phyloP scores from a whole-genome alignment of 2,329 filamentous ascomycete species.

The Pseudogymnoascus sp. region DNA sequence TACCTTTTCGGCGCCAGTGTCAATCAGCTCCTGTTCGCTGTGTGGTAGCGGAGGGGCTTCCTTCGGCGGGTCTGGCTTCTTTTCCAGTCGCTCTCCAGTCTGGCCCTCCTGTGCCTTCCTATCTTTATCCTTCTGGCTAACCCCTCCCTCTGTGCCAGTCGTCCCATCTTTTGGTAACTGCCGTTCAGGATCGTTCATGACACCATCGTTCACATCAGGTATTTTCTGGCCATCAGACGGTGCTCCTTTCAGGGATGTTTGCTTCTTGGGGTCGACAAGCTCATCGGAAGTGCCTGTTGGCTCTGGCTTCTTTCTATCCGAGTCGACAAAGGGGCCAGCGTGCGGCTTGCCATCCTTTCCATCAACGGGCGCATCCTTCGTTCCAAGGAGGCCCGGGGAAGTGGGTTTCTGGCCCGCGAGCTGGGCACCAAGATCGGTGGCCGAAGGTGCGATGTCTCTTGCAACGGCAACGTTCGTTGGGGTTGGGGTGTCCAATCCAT shows the following conservation, averaged over 20 bases:
- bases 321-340: conserved; percentile 69
- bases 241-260: conserved; percentile 42
- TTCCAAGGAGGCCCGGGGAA: conserved; percentile 36
- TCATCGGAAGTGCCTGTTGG: conserved; percentile 28
- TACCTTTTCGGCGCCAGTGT: conserved; percentile 31
- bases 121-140: conserved; percentile 78
- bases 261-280: conserved; percentile 22
- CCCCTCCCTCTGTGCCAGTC: conserved; percentile 80
- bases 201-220: conserved; percentile 63
- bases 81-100: conserved; percentile 58
- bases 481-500: conserved; percentile 14
- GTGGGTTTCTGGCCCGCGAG: conserved; percentile 27
- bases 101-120: conserved; percentile 59
- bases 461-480: conserved; percentile 19
- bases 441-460: conserved; percentile 17
- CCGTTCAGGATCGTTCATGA: conserved; percentile 85
- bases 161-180: conserved; percentile 73
- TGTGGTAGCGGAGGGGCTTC: conserved; percentile 76
- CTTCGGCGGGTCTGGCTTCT: conserved; percentile 76
- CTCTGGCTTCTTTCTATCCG: conserved; percentile 36
- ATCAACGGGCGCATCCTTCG: conserved; percentile 82
- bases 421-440: conserved; percentile 17
- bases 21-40: conserved; percentile 66
- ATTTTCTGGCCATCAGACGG: conserved; percentile 53
- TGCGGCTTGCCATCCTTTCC: conserved; percentile 92